phyloP scores from a whole-genome alignment of 2,329 filamentous ascomycete species.

The Boeremia exigua region DNA sequence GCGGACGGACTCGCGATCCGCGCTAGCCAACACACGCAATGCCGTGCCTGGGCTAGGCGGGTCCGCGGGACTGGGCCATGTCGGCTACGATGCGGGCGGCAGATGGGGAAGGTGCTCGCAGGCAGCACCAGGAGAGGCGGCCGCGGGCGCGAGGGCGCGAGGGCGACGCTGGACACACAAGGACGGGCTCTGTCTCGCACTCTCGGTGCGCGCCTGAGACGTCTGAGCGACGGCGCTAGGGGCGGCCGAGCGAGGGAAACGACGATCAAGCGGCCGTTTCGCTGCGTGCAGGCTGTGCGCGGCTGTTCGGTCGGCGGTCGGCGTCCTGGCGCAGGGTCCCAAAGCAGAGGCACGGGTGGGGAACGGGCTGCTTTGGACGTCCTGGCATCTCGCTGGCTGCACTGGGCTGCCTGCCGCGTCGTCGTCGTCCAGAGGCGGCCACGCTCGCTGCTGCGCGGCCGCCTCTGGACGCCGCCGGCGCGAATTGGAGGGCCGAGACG shows the following conservation, averaged over 20 bases:
- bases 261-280: conserved; percentile 10
- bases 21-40: not conserved
- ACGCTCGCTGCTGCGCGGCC: not conserved
- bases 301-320: conserved; percentile 8
- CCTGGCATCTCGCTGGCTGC: not conserved
- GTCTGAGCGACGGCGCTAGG: conserved; percentile 5
- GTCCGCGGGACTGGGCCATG: conserved; percentile 1
- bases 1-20: conserved; percentile 1
- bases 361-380: not conserved
- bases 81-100: not conserved
- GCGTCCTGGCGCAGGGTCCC: conserved; percentile 6
- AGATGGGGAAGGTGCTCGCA: conserved; percentile 8
- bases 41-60: conserved; percentile 1
- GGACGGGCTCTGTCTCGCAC: not conserved
- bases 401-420: no score
- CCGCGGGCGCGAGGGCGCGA: not conserved
- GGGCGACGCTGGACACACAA: not conserved
- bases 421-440: not conserved
- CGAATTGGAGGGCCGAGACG: not conserved
- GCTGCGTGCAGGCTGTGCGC: conserved; percentile 1
- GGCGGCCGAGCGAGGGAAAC: not conserved
- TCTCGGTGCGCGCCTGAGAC: not conserved
- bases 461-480: no score
- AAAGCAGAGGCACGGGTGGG: conserved; percentile 9
- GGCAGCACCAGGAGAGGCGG: not conserved